These are phyloP conservation scores for Boletus sp. DNA, from an alignment of 768 basidiomycete genomes.

Conservation along the genomic window DNA sequence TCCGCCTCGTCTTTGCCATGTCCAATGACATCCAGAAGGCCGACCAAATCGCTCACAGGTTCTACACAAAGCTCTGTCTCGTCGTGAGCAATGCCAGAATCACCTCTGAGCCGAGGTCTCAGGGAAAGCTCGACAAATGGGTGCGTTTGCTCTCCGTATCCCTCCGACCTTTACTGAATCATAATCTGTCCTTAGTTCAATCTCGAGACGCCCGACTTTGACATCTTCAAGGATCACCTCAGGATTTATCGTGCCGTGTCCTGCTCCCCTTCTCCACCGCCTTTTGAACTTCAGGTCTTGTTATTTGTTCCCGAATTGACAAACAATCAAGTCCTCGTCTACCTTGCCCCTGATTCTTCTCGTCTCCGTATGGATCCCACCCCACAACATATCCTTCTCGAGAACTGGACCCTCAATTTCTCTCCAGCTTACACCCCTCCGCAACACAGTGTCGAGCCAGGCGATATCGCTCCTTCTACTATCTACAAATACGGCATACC, in stretches of 20 bases:
- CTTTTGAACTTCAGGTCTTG: constrained; percentile 68
- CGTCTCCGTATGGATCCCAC: constrained; percentile 67
- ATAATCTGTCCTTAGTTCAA: constrained; percentile 61
- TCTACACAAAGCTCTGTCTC: constrained; percentile 80
- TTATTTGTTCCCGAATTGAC: constrained; percentile 67
- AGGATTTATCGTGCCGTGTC: constrained; percentile 56
- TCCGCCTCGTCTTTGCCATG: constrained; percentile 36
- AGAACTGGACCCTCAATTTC: constrained; percentile 64
- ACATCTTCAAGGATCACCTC: constrained; percentile 61
- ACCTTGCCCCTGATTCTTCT: constrained; percentile 55
- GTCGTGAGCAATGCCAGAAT: constrained; percentile 71
- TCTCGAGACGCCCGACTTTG: constrained; percentile 73
- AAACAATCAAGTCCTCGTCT: constrained; percentile 71
- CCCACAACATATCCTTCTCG: constrained; percentile 68
- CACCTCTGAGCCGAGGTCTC: constrained; percentile 45
- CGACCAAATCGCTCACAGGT: constrained; percentile 83
- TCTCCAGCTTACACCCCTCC: constrained; percentile 20
- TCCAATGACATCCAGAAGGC: constrained; percentile 62
- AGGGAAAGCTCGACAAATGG: constrained; percentile 76
- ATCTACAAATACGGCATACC: constrained; percentile 86
- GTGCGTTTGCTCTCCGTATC: constrained; percentile 40
- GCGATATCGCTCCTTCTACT: constrained; percentile 64
- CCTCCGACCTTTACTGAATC: background rate
- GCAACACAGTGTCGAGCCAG: constrained; percentile 24
- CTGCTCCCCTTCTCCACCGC: constrained; percentile 33